Evolutionary conservation across 495 filamentous ascomycete genomes (phyloP).

Genomic region (Neurospora africana): DNA sequence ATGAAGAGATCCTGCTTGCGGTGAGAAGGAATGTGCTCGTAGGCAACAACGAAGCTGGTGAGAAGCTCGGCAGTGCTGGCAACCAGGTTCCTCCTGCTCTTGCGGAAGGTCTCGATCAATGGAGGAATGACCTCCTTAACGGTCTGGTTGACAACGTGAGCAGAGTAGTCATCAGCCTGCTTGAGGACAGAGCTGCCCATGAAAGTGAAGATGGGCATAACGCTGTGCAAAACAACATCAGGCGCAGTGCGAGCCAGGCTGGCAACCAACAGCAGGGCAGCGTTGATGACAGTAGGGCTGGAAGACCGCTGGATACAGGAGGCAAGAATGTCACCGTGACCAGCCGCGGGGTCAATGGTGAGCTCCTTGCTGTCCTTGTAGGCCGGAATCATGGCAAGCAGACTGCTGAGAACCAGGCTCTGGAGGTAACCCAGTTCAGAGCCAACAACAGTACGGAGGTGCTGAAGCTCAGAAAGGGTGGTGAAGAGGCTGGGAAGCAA

Average conservation of each 20-base stretch:
- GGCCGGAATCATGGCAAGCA: constrained; percentile 67
- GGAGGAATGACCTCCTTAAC: constrained; percentile 84
- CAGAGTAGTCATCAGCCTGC: constrained; percentile 91
- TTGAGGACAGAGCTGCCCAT: constrained; percentile 82
- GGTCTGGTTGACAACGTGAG: constrained; percentile 81
- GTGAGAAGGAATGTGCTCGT: constrained; percentile 84
- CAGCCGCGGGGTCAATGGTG: constrained; percentile 60
- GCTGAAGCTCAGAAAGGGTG: constrained; percentile 70
- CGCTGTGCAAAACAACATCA: constrained; percentile 81
- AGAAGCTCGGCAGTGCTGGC: constrained; percentile 75
- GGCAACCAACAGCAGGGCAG: constrained; percentile 79
- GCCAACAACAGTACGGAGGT: constrained; percentile 56
- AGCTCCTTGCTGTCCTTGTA: constrained; percentile 50
- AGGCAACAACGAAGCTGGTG: constrained; percentile 85
- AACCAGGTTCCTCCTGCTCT: constrained; percentile 63
- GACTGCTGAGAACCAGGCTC: constrained; percentile 61
- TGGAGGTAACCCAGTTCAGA: constrained; percentile 83
- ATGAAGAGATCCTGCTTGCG: constrained; percentile 70
- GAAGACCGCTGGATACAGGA: constrained; percentile 82
- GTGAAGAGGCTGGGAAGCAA: constrained; percentile 71
- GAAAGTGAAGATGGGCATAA: constrained; percentile 99
- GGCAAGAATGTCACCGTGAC: constrained; percentile 79
- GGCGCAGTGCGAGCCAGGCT: constrained; percentile 73
- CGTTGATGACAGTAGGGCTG: constrained; percentile 84
- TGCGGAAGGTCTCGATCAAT: constrained; percentile 74